Evolutionary conservation across 2,329 filamentous ascomycete species (phyloP).

Genomic region (Exophiala calicioides): DNA sequence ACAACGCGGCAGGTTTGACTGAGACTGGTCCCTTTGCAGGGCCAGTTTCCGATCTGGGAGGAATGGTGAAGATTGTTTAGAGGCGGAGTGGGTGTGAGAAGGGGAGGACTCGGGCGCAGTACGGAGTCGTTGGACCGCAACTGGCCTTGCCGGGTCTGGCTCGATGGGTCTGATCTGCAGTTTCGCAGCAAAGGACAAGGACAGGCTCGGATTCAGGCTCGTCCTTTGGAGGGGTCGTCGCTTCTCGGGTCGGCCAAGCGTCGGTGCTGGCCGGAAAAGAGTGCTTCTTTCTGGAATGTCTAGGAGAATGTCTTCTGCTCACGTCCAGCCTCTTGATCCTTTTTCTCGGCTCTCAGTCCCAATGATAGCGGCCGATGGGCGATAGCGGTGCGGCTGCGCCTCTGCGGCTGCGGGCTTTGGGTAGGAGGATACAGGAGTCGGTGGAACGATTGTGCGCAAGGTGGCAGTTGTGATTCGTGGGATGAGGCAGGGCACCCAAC

Average conservation of each 20-base stretch:
- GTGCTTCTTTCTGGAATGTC: too few relatives aligned
- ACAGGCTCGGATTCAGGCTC: too few relatives aligned
- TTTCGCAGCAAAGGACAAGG: too few relatives aligned
- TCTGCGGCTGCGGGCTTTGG: constrained; percentile 8
- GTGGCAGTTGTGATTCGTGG: constrained; percentile 21
- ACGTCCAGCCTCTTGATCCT: background rate
- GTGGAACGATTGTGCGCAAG: constrained; percentile 15
- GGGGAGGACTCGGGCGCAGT: constrained; percentile 20
- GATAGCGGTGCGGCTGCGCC: background rate
- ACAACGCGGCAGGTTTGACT: constrained; percentile 20
- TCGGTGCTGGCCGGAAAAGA: background rate
- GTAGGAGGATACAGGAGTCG: background rate
- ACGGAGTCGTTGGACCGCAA: constrained; percentile 19
- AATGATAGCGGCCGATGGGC: too few relatives aligned
- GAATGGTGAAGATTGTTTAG: constrained; percentile 28
- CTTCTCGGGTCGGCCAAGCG: too few relatives aligned
- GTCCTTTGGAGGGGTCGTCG: too few relatives aligned
- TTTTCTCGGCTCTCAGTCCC: constrained; percentile 1
- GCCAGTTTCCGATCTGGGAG: constrained; percentile 30
- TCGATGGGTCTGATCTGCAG: too few relatives aligned
- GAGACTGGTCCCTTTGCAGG: constrained; percentile 31
- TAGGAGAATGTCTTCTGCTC: constrained; percentile 6
- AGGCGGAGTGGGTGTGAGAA: constrained; percentile 13
- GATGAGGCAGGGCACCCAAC: constrained; percentile 20
- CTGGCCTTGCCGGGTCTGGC: constrained; percentile 16